These are phyloP conservation scores for Petunia axillaris DNA, from an alignment of 257 asterid species.

Conservation along the genomic window DNA sequence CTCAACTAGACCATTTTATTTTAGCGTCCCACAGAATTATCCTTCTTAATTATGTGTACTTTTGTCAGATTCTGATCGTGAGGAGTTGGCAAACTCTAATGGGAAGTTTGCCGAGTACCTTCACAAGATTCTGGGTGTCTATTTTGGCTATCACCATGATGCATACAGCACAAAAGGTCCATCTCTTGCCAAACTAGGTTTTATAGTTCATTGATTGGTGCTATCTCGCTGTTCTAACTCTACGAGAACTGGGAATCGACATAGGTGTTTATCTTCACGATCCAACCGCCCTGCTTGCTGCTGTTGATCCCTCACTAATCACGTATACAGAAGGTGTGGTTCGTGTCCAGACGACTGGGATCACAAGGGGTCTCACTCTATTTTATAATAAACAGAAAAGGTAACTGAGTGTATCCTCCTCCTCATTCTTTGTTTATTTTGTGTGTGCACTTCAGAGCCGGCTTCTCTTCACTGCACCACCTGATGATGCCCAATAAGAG, in stretches of 20 bases:
- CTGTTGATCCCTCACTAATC: constrained; percentile 79
- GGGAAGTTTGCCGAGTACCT: constrained; percentile 80
- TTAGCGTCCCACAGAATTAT: constrained; percentile 1
- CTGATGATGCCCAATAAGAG: constrained; percentile 15
- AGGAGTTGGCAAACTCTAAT: constrained; percentile 61
- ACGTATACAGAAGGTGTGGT: constrained; percentile 87
- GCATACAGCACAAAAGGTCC: constrained; percentile 86
- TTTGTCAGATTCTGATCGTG: constrained; percentile 71
- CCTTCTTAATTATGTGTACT: not conserved
- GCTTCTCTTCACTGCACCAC: constrained; percentile 12
- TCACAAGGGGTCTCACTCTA: constrained; percentile 83
- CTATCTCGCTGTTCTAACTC: constrained; percentile 5
- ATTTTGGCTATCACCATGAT: constrained; percentile 80
- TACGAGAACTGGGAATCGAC: not conserved
- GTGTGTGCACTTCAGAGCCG: not conserved
- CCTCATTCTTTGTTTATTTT: not conserved
- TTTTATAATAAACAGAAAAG: constrained; percentile 90
- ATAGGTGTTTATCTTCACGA: constrained; percentile 97
- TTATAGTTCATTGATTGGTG: constrained; percentile 1
- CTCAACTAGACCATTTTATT: not conserved
- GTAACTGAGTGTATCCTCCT: constrained; percentile 35
- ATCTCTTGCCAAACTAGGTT: constrained; percentile 19
- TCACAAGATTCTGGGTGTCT: constrained; percentile 79
- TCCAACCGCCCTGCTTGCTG: constrained; percentile 89
- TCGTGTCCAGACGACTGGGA: constrained; percentile 87